phyloP scores from a whole-genome alignment of 371 early-diverging fungal species.

The Parasitella parasitica region DNA sequence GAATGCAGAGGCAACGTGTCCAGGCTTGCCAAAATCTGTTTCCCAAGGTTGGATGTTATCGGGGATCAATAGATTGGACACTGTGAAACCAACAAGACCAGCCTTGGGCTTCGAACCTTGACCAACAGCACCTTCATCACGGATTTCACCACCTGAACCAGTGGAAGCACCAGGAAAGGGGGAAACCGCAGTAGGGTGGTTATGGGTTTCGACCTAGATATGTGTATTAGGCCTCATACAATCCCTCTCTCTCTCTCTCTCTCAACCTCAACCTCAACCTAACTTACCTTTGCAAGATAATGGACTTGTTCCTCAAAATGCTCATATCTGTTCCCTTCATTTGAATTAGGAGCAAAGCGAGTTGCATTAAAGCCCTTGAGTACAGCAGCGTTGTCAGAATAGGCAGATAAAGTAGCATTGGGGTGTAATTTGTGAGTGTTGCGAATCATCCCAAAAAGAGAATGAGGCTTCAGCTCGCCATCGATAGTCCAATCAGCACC shows the following conservation, averaged over 20 bases:
- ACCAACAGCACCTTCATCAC: conserved; percentile 97
- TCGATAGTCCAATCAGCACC: conserved; percentile 95
- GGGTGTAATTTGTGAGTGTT: conserved; percentile 88
- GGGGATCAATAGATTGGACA: conserved; percentile 90
- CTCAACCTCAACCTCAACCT: neutral
- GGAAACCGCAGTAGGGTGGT: conserved; percentile 97
- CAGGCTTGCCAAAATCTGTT: conserved; percentile 79
- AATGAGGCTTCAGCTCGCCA: conserved; percentile 70
- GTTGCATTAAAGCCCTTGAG: conserved; percentile 77
- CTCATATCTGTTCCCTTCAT: conserved; percentile 44
- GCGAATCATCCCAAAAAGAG: conserved; percentile 92
- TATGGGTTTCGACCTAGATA: conserved; percentile 92
- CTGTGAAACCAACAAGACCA: conserved; percentile 92
- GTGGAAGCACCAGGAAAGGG: conserved; percentile 96
- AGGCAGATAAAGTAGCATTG: conserved; percentile 86
- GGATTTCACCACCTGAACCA: conserved; percentile 96
- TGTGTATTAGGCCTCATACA: neutral
- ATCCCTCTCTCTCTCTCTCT: neutral
- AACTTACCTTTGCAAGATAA: conserved; percentile 77
- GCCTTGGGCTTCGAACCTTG: conserved; percentile 93
- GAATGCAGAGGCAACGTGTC: conserved; percentile 86
- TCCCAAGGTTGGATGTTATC: conserved; percentile 94
- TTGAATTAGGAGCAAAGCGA: conserved; percentile 65
- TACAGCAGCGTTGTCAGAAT: conserved; percentile 97
- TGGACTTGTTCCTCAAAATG: conserved; percentile 72